Percentiles rank a stretch among this genome's conserved stretches.
Conservation (phyloP, 148 eudicot genomes). For the Vaccinium darrowii region DNA sequence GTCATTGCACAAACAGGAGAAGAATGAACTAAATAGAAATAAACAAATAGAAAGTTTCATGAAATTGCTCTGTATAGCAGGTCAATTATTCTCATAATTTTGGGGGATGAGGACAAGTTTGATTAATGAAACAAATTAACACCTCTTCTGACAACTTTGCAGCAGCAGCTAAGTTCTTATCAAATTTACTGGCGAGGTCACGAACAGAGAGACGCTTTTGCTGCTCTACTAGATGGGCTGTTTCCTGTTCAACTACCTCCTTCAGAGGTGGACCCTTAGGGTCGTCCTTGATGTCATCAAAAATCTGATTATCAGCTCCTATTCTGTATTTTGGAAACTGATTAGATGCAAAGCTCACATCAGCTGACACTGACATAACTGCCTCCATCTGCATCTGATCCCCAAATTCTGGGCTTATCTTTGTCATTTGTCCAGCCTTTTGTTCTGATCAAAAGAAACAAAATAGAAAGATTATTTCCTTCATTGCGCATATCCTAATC, state of each 20-base stretch:
- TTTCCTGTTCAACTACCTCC: conserved; percentile 77
- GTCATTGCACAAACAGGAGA: background rate
- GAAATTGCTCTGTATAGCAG: background rate
- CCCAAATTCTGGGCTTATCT: conserved; percentile 84
- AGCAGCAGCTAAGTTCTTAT: conserved; percentile 89
- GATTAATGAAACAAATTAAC: background rate
- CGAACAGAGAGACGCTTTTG: conserved; percentile 90
- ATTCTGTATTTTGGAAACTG: conserved; percentile 83
- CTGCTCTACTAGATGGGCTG: conserved; percentile 71
- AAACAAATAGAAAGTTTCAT: background rate
- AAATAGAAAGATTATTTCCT: conserved; percentile 1
- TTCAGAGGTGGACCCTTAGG: conserved; percentile 69
- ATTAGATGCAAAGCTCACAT: conserved; percentile 74
- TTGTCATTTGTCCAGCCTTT: conserved; percentile 54
- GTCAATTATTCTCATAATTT: background rate
- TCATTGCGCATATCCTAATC: background rate
- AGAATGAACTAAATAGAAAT: background rate
- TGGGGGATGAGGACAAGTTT: background rate
- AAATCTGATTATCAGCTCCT: conserved; percentile 84
- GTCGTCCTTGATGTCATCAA: conserved; percentile 65
- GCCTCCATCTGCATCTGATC: conserved; percentile 49
- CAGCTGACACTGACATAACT: conserved; percentile 66
- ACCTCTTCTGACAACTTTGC: conserved; percentile 90
- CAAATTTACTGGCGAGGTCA: conserved; percentile 93
- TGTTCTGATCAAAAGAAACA: conserved; percentile 19